Evolutionary conservation across 768 basidiomycete species (phyloP), one percentile per base, ranked within the genome.

Genomic region (Solioccasus polychromus): DNA sequence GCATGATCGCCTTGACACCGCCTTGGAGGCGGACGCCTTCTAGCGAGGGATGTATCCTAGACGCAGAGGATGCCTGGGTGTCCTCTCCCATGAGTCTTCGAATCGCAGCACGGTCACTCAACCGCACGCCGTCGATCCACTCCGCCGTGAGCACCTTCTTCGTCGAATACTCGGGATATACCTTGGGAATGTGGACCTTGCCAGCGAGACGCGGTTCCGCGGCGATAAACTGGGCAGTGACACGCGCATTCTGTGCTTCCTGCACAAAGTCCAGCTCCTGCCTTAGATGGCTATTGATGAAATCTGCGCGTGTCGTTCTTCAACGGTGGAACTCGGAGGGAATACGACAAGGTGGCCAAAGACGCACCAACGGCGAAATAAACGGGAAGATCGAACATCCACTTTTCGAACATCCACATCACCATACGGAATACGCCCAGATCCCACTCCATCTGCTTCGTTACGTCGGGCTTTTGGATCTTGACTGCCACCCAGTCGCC

Each of bases 401-500:
- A 83, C 24, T 83, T 71, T 54, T 88, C 83, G 52, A 84, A 88
- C 59, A 83, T 72, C 84, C 84, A 88, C 83, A 88, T 88, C 3
- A 85, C 84, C 4, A 71, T 52, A n/a, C 79, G 68, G 58, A 80
- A 88, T 3, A 77, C 80, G 24, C 74, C 82, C 11, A 92, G 69
- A 58, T 92, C 90, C 80, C 85, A 91, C 51, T 88, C 82, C 70
- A 88, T 84, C 68, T 96, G 93, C 54, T 79, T 88, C 40, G 75
- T 76, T 6, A 97, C 89, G 26, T 82, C 86, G 3, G 91, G 92
- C 57, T 94, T 95, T 70, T 96, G 92, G 18, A 90, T 74, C 69
- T 97, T 97, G 50, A 97, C 93, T 0, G 93, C 94, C 2, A 97
- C 92, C 79, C 85, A 85, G 28, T 77, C 70, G 25, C 65, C 68